Evolutionary conservation across 1,139 yeast species (phyloP).

Genomic region (Diutina pseudorugosa): DNA sequence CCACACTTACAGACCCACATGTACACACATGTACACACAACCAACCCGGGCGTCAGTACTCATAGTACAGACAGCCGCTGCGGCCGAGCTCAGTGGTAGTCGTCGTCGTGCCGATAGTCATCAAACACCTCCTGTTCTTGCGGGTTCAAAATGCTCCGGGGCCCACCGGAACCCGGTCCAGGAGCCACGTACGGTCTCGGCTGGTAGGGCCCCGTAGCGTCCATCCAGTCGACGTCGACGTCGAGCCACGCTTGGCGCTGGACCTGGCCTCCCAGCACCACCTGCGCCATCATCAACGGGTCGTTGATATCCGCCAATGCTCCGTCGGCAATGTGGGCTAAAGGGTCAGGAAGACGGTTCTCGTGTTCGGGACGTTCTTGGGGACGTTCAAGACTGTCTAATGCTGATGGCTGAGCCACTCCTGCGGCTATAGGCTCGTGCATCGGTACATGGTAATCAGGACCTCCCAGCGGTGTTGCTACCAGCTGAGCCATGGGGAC

Average conservation of each 20-base stretch:
- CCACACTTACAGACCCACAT: background rate
- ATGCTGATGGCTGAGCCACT: background rate
- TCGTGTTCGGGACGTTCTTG: background rate
- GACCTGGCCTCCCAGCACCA: constrained; percentile 2
- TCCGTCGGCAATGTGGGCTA: constrained; percentile 4
- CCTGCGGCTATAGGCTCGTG: background rate
- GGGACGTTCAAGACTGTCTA: background rate
- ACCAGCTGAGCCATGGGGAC: background rate
- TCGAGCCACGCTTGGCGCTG: background rate
- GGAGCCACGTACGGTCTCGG: background rate
- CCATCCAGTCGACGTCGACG: constrained; percentile 4
- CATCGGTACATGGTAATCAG: constrained; percentile 2
- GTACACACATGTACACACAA: too few species aligned
- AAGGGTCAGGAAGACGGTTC: constrained; percentile 1
- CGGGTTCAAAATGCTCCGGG: background rate
- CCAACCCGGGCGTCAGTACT: too few species aligned
- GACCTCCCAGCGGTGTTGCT: background rate
- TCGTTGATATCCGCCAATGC: constrained; percentile 3
- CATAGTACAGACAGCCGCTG: background rate
- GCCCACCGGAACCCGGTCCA: background rate
- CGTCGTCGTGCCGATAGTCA: constrained; percentile 3
- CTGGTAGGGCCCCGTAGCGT: background rate
- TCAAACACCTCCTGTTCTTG: constrained; percentile 3
- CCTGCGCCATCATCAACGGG: constrained; percentile 5
- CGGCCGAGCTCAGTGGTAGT: background rate